Evolutionary conservation across 306 rosid genomes (phyloP), one percentile per base, ranked within the genome.

Genomic region (Medicago ruthenica): DNA sequence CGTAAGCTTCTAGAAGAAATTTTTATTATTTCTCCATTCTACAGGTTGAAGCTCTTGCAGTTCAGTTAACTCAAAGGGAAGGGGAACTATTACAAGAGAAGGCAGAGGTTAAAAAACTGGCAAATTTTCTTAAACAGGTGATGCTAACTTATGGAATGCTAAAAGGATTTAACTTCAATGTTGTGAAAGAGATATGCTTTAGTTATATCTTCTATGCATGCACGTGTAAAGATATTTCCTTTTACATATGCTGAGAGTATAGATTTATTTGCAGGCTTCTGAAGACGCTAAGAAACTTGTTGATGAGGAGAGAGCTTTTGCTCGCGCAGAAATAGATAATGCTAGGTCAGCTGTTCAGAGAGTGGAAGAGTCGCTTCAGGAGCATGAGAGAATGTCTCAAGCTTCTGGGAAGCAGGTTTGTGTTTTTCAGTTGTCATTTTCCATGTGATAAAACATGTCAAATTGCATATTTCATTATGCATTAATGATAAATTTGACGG

Each of bases 101-200:
- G 85, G 71, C 97, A 5, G 99, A 95, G 84, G 99, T 95, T 80
- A 95, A 92, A 89, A 92, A 86, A 83, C 86, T 95, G 63, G 97
- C 97, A 74, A 90, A 79, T 84, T 95, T 95, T 90, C 97, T 95
- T 80, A 95, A 95, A 90, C 96, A 90, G 97, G 99, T 90, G 84
- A 83, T 50, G 73, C 66, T 50, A 71, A 67, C 44, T 60, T 75
- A 42, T 9, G 41, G 24, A 16, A 24, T 17, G n/a, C 16, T 39
- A 53, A 57, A 15, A 31, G 31, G 54, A 31, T 50, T 15, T 10
- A 76, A 20, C 27, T 55, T 68, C 58, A 16, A 50, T 67, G 48
- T 31, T 51, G 50, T 67, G 68, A 78, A 48, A 67, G 55, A 45
- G 22, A 48, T 67, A n/a, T 67, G 1, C 59, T 17, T 48, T 13